phyloP scores from a whole-genome alignment of 768 basidiomycete genomes.

The Lepiota brunneoincarnata region DNA sequence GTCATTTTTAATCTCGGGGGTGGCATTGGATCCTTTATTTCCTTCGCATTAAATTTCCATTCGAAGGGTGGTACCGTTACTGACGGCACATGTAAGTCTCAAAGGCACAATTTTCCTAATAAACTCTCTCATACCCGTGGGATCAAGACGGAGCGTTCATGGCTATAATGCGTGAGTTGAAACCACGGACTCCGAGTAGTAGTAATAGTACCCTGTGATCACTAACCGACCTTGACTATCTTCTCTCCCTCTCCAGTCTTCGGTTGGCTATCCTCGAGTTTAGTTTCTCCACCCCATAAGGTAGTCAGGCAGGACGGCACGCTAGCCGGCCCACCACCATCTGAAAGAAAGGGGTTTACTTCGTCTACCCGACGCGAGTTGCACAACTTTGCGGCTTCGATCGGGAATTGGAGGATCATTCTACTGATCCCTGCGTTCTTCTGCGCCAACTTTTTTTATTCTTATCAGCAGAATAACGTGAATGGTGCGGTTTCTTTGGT shows the following conservation, averaged over 20 bases:
- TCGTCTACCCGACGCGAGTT: slow-evolving; percentile 19
- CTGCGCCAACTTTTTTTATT: slow-evolving; percentile 30
- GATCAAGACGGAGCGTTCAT: slow-evolving; percentile 26
- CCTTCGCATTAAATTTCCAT: slow-evolving; percentile 25
- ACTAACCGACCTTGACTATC: not conserved
- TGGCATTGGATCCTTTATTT: slow-evolving; percentile 28
- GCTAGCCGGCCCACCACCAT: slow-evolving; percentile 20
- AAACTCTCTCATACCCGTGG: not conserved
- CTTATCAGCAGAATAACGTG: slow-evolving; percentile 26
- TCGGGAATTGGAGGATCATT: slow-evolving; percentile 25
- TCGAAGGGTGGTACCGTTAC: slow-evolving; percentile 25
- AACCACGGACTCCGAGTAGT: not conserved
- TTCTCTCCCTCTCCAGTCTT: slow-evolving; percentile 12
- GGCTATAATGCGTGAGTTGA: slow-evolving; percentile 25
- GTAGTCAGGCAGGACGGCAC: slow-evolving; percentile 24
- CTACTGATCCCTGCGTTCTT: slow-evolving; percentile 27
- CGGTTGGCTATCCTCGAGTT: slow-evolving; percentile 22
- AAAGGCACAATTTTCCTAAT: not conserved
- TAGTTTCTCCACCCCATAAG: slow-evolving; percentile 24
- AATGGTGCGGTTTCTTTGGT: slow-evolving; percentile 19
- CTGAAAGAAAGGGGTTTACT: slow-evolving; percentile 12
- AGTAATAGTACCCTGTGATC: not conserved
- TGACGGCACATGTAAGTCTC: slow-evolving; percentile 25
- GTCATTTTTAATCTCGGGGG: slow-evolving; percentile 29
- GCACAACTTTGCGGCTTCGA: slow-evolving; percentile 17